Conservation (phyloP, 2,329 filamentous ascomycete species). For the Fusarium duplospermum region DNA sequence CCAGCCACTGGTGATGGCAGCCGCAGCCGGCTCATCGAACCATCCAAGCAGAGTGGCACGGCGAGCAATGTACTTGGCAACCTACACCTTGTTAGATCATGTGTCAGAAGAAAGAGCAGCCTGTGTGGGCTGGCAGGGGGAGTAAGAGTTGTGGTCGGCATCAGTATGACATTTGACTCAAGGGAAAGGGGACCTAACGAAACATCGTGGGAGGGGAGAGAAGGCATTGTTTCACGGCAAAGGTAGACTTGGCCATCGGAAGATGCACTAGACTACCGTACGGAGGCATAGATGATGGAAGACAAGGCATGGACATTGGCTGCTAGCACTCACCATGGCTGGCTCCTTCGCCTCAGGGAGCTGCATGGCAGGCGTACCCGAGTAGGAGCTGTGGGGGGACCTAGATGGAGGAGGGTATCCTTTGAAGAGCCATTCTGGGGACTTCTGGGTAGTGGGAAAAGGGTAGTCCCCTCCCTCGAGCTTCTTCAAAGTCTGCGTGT, state of each 20-base stretch:
- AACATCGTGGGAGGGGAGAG: background rate
- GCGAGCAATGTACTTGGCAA: constrained; percentile 43
- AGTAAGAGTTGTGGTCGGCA: background rate
- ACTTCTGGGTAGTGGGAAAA: background rate
- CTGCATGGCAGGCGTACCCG: constrained; percentile 37
- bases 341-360: constrained; percentile 31
- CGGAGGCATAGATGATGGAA: background rate
- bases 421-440: constrained; percentile 14
- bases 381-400: constrained; percentile 37
- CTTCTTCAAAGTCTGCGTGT: constrained; percentile 30
- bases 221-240: background rate
- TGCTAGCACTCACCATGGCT: constrained; percentile 29
- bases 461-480: constrained; percentile 30
- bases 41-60: constrained; percentile 43
- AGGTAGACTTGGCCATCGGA: background rate
- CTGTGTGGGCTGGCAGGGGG: background rate
- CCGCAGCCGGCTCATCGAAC: constrained; percentile 40
- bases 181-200: background rate
- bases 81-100: constrained; percentile 22
- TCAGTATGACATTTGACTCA: background rate
- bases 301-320: background rate
- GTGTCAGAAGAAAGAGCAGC: background rate
- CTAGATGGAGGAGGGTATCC: constrained; percentile 19
- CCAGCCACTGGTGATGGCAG: constrained; percentile 40
- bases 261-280: constrained; percentile 7